Percentiles rank a stretch among this genome's conserved stretches.
Evolutionary conservation across 495 filamentous ascomycete genomes (phyloP).

Genomic region (Neurospora sp.): DNA sequence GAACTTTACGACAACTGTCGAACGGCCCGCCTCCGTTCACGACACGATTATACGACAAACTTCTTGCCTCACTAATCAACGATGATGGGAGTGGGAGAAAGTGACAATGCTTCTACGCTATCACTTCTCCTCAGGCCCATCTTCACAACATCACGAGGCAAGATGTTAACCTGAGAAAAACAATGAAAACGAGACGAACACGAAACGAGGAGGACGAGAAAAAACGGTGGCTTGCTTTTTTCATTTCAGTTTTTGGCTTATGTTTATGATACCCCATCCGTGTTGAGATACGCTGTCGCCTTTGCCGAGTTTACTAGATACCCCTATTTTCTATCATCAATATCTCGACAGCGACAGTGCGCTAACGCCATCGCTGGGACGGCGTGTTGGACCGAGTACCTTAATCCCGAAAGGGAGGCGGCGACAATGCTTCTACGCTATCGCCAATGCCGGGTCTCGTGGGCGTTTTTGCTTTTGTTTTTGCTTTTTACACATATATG

Average conservation of each 20-base stretch:
- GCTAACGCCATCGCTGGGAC: conserved; percentile 50
- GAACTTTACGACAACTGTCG: not conserved
- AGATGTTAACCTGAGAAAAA: not conserved
- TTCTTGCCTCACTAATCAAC: not conserved
- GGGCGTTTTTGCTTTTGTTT: conserved; percentile 26
- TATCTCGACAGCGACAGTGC: conserved; percentile 46
- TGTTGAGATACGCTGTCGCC: conserved; percentile 41
- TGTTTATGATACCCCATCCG: conserved; percentile 48
- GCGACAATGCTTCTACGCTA: conserved; percentile 48
- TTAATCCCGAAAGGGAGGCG: conserved; percentile 7
- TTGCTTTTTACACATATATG: not conserved
- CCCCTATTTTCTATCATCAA: conserved; percentile 8
- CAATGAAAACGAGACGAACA: not conserved
- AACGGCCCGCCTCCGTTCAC: not conserved
- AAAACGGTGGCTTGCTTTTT: conserved; percentile 10
- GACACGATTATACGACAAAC: not conserved
- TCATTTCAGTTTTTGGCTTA: conserved; percentile 3
- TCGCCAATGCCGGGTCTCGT: conserved; percentile 41
- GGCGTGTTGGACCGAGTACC: conserved; percentile 34
- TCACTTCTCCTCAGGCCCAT: conserved; percentile 11
- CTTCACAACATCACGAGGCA: not conserved
- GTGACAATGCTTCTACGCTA: conserved; percentile 38
- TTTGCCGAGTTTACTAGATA: conserved; percentile 9
- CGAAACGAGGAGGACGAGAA: not conserved
- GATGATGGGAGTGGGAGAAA: conserved; percentile 3